phyloP scores from a whole-genome alignment of 176 grass and related monocot species.

The Microstegium vimineum region DNA sequence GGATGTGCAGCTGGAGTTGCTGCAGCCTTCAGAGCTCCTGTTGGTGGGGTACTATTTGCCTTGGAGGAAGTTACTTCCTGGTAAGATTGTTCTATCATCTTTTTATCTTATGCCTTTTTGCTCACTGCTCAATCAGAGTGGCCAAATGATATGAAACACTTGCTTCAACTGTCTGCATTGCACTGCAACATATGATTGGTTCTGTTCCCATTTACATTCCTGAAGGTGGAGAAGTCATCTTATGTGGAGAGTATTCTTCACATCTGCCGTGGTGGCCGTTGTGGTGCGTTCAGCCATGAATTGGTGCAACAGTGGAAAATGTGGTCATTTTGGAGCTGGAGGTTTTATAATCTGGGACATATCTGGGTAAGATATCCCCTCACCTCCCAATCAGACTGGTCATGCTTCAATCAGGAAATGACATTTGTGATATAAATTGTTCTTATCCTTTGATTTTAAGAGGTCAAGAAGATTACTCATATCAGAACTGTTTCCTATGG shows the following conservation, averaged over 20 bases:
- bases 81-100: conserved; percentile 32
- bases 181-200: conserved; percentile 20
- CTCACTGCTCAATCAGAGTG: not conserved
- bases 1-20: conserved; percentile 99
- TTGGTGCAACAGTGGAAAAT: conserved; percentile 96
- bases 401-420: conserved; percentile 7
- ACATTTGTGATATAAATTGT: conserved; percentile 37
- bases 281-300: conserved; percentile 89
- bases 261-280: conserved; percentile 95
- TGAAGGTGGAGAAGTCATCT: conserved; percentile 99
- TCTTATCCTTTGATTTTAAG: conserved; percentile 47
- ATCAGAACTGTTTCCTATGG: conserved; percentile 94
- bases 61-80: conserved; percentile 98
- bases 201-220: conserved; percentile 25
- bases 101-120: not conserved
- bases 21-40: conserved; percentile 97
- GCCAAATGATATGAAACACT: not conserved
- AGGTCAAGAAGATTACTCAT: conserved; percentile 99
- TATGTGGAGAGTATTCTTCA: conserved; percentile 99
- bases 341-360: conserved; percentile 99
- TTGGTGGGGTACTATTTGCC: conserved; percentile 96
- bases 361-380: conserved; percentile 61
- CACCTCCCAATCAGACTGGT: not conserved
- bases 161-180: conserved; percentile 2
- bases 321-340: conserved; percentile 97